Evolutionary conservation across 2,329 filamentous ascomycete genomes (phyloP).

Genomic region (Ploettnerulaceae sp.): DNA sequence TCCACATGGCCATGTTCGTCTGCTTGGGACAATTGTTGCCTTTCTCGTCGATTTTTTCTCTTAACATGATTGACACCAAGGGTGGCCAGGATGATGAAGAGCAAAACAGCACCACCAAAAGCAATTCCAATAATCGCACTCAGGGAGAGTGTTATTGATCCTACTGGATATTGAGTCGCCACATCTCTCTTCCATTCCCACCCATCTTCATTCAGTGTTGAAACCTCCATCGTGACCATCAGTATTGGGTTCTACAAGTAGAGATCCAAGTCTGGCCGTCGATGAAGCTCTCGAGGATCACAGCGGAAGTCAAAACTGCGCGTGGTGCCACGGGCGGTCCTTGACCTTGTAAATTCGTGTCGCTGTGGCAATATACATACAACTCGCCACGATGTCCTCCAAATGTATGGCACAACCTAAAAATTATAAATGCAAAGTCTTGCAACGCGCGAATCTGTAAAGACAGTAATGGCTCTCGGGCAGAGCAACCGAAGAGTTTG

Average conservation of each 20-base stretch:
- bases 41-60: constrained; percentile 15
- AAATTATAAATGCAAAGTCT: background rate
- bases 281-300: background rate
- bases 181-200: background rate
- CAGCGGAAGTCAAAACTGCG: too few species aligned
- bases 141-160: constrained; percentile 12
- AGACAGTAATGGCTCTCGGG: constrained; percentile 8
- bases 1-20: constrained; percentile 8
- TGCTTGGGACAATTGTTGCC: constrained; percentile 2
- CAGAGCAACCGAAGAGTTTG: constrained; percentile 1
- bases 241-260: background rate
- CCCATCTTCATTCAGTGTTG: background rate
- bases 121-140: constrained; percentile 21
- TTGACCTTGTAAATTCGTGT: background rate
- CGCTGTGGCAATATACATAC: background rate
- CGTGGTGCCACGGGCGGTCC: too few species aligned
- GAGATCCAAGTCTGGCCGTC: too few species aligned
- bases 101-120: constrained; percentile 14
- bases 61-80: constrained; percentile 13
- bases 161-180: constrained; percentile 5
- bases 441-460: constrained; percentile 3
- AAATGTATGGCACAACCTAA: too few species aligned
- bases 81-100: constrained; percentile 10
- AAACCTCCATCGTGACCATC: background rate
- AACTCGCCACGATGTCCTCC: too few species aligned